phyloP scores from a whole-genome alignment of 176 grass and related monocot genomes.

The Luzula sylvatica region DNA sequence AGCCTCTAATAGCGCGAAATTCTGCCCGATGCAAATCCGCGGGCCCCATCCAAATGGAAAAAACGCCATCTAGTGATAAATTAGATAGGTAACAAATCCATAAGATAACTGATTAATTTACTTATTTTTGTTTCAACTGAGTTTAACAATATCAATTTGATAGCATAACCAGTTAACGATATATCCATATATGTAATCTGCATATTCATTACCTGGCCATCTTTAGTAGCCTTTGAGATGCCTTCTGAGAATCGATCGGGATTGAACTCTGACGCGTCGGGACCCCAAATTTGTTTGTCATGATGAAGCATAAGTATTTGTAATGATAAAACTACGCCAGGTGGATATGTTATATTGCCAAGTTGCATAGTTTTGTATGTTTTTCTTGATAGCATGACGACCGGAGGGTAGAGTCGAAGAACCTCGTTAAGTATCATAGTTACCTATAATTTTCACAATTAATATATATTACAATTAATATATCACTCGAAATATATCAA shows the following conservation, averaged over 20 bases:
- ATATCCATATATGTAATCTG: no score
- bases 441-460: slow-evolving; percentile 27
- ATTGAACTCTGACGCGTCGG: slow-evolving; percentile 47
- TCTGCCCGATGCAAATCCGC: slow-evolving; percentile 64
- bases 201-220: slow-evolving; percentile 2
- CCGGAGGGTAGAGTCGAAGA: slow-evolving; percentile 49
- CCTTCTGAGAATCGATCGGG: slow-evolving; percentile 55
- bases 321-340: slow-evolving; percentile 38
- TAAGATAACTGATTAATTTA: no score
- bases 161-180: no score
- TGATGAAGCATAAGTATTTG: slow-evolving; percentile 41
- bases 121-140: no score
- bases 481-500: no score
- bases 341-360: slow-evolving; percentile 37
- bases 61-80: no score
- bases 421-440: slow-evolving; percentile 64
- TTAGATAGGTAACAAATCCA: no score
- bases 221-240: slow-evolving; percentile 40
- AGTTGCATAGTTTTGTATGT: slow-evolving; percentile 47
- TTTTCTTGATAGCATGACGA: slow-evolving; percentile 9
- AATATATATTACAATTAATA: no score
- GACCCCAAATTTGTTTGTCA: slow-evolving; percentile 49
- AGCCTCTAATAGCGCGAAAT: slow-evolving; percentile 48
- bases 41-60: slow-evolving; percentile 64
- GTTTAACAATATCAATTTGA: no score